A percentile compares a stretch with the other conserved stretches of the same genome.
phyloP scores from a whole-genome alignment of 2,329 filamentous ascomycete species.

The Fusarium armeniacum region DNA sequence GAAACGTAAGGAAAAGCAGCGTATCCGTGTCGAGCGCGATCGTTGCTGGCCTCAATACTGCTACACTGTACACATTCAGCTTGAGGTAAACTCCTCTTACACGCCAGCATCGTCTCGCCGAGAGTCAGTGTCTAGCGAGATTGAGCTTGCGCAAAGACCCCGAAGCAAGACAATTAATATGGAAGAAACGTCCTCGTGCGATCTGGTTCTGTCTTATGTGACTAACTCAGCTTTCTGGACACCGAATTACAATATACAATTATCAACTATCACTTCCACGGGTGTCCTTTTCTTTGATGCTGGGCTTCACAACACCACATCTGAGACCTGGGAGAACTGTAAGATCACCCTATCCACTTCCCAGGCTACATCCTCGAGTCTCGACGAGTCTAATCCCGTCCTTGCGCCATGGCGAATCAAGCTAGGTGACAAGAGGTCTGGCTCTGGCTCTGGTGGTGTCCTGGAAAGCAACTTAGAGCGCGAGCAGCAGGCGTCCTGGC shows the following conservation, averaged over 20 bases:
- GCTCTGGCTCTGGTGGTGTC: constrained; percentile 47
- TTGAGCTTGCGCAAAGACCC: constrained; percentile 61
- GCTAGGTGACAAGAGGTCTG: constrained; percentile 54
- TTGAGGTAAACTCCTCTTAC: constrained; percentile 59
- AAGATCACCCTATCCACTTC: constrained; percentile 74
- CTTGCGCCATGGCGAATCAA: constrained; percentile 71
- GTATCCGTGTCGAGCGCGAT: constrained; percentile 59
- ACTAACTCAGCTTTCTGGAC: constrained; percentile 70
- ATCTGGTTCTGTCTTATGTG: constrained; percentile 71
- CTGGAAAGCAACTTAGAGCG: constrained; percentile 59
- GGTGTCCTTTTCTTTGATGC: constrained; percentile 73
- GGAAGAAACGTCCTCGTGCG: constrained; percentile 52
- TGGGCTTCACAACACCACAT: constrained; percentile 72
- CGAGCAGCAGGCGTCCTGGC: constrained; percentile 51
- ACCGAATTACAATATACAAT: constrained; percentile 72
- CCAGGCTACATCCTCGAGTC: constrained; percentile 69
- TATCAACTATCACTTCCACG: constrained; percentile 68
- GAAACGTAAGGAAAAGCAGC: constrained; percentile 58
- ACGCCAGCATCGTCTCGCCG: constrained; percentile 64
- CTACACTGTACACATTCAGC: constrained; percentile 65
- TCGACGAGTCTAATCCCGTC: constrained; percentile 68
- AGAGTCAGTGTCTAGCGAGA: constrained; percentile 66
- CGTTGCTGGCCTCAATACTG: constrained; percentile 65
- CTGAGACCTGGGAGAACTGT: constrained; percentile 73
- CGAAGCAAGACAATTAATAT: constrained; percentile 50